A percentile compares a stretch with the other conserved stretches of the same genome.
Conservation (phyloP, 176 grass and related monocot genomes). For the Triticum monococcum region DNA sequence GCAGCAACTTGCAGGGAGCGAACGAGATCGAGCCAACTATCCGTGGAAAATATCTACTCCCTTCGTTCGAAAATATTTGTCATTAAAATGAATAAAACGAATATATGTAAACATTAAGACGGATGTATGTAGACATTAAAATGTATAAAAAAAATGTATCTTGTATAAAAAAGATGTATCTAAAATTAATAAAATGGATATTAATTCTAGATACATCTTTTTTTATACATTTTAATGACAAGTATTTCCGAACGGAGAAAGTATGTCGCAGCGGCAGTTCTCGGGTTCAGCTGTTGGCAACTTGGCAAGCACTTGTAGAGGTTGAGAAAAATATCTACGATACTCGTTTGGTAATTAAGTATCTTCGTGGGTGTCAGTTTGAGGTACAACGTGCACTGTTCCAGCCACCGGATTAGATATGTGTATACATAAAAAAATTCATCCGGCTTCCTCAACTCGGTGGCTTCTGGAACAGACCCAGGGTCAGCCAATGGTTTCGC, state of each 20-base stretch:
- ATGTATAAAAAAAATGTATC: no score
- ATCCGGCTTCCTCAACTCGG: no score
- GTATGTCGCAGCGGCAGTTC: neutral
- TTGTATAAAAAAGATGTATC: no score
- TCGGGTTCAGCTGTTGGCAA: neutral
- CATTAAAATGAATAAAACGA: no score
- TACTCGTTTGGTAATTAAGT: neutral
- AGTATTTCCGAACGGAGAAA: no score
- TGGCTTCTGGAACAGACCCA: neutral
- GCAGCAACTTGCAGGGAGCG: neutral
- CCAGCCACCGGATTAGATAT: neutral
- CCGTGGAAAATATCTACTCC: neutral
- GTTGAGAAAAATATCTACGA: neutral
- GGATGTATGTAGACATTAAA: no score
- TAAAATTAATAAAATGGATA: no score
- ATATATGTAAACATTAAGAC: no score
- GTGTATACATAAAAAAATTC: neutral
- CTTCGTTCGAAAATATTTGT: no score
- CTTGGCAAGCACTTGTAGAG: neutral
- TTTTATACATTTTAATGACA: no score
- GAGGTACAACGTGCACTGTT: neutral
- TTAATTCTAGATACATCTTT: no score
- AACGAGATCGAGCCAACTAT: no score
- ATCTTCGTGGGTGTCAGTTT: neutral
- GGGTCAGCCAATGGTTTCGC: neutral